These are phyloP conservation scores for Talaromyces piceae DNA, from an alignment of 2,329 filamentous ascomycete species.

Conservation along the genomic window DNA sequence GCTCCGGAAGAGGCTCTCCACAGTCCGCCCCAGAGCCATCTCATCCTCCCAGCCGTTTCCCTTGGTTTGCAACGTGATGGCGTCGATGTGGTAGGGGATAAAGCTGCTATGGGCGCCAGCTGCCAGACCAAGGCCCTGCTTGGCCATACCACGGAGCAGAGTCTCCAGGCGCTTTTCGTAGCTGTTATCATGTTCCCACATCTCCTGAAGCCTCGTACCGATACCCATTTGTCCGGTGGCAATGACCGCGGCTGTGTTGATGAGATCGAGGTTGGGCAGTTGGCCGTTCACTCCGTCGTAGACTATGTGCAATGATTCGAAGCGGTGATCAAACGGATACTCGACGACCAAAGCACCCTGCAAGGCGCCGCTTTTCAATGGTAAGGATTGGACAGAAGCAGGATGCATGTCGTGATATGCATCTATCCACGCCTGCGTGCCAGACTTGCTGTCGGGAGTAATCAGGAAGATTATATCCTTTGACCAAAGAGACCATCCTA, in stretches of 20 bases:
- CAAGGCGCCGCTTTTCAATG: conserved; percentile 85
- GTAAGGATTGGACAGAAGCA: conserved; percentile 62
- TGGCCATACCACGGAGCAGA: conserved; percentile 87
- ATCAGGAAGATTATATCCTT: conserved; percentile 96
- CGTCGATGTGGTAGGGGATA: conserved; percentile 96
- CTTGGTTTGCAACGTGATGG: conserved; percentile 83
- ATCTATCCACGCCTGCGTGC: conserved; percentile 94
- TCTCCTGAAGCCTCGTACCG: conserved; percentile 72
- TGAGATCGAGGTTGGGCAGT: conserved; percentile 86
- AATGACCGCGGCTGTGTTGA: conserved; percentile 88
- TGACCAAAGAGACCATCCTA: conserved; percentile 93
- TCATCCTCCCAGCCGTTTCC: conserved; percentile 95
- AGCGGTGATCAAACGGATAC: conserved; percentile 76
- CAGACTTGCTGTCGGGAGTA: conserved; percentile 78
- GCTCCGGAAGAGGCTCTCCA: conserved; percentile 87
- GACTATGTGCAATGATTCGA: conserved; percentile 80
- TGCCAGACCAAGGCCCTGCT: conserved; percentile 80
- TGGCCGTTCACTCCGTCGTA: conserved; percentile 97
- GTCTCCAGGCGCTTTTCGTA: conserved; percentile 79
- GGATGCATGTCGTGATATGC: conserved; percentile 91
- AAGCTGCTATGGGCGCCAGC: conserved; percentile 91
- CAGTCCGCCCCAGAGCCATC: conserved; percentile 82
- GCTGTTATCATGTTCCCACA: conserved; percentile 67
- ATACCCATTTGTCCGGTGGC: conserved; percentile 90
- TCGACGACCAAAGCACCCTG: conserved; percentile 93